Evolutionary conservation across 2,329 filamentous ascomycete species (phyloP).

Genomic region (Stagonosporopsis vannaccii): DNA sequence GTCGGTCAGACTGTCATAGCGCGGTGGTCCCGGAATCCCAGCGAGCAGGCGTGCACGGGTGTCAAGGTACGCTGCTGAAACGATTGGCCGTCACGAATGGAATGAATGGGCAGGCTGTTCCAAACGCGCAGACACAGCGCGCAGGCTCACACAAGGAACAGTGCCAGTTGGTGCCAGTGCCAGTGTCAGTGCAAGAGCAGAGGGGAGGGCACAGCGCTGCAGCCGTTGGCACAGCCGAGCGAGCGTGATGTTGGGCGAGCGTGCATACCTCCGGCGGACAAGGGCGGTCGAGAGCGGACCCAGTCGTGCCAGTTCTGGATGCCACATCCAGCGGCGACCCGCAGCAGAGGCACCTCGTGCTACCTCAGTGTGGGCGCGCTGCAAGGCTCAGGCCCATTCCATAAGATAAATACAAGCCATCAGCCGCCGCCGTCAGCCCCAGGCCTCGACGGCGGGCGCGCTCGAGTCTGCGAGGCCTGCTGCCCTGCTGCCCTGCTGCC

Average conservation of each 20-base stretch:
- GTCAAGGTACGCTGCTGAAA: constrained; percentile 49
- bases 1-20: constrained; percentile 50
- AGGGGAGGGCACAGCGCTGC: constrained; percentile 14
- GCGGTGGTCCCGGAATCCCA: constrained; percentile 47
- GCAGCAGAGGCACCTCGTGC: constrained; percentile 43
- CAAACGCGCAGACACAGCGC: constrained; percentile 13
- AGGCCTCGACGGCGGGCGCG: background rate
- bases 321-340: constrained; percentile 30
- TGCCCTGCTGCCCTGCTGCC: background rate
- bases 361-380: constrained; percentile 32
- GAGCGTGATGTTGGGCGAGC: constrained; percentile 42
- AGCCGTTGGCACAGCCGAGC: constrained; percentile 19
- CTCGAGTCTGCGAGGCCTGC: background rate
- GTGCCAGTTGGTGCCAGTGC: background rate
- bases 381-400: constrained; percentile 43
- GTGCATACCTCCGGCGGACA: constrained; percentile 40
- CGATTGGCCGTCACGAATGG: constrained; percentile 49
- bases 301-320: constrained; percentile 22
- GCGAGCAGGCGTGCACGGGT: constrained; percentile 47
- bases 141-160: constrained; percentile 8
- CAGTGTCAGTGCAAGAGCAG: background rate
- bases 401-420: constrained; percentile 22
- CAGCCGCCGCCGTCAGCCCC: constrained; percentile 12
- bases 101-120: constrained; percentile 31
- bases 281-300: constrained; percentile 47